phyloP scores from a whole-genome alignment of 2,329 filamentous ascomycete species.

The Diaporthe citrichinensis region DNA sequence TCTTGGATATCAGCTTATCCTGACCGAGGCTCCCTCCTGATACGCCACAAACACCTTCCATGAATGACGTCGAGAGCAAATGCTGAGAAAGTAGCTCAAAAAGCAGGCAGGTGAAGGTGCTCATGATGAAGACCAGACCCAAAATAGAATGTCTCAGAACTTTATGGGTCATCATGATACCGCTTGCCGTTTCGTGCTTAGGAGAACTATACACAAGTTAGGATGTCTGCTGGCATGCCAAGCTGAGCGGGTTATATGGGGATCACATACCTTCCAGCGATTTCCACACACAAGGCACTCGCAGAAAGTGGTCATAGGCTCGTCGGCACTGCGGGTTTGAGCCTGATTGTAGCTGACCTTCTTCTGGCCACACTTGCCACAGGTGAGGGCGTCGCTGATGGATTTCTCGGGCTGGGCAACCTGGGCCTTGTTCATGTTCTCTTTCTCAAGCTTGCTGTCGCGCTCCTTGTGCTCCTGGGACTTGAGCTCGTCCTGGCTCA shows the following conservation, averaged over 20 bases:
- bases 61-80: conserved; percentile 21
- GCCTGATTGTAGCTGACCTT: conserved; percentile 97
- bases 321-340: conserved; percentile 95
- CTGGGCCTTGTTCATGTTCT: conserved; percentile 98
- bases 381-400: conserved; percentile 89
- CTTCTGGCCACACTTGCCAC: conserved; percentile 92
- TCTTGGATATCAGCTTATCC: conserved; percentile 37
- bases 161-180: not conserved
- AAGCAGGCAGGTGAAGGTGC: conserved; percentile 1
- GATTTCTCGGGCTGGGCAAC: conserved; percentile 92
- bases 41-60: conserved; percentile 41
- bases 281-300: conserved; percentile 79
- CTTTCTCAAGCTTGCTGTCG: conserved; percentile 83
- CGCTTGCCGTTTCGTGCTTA: conserved; percentile 35
- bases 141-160: not conserved
- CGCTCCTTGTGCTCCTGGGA: conserved; percentile 83
- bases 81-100: conserved; percentile 7
- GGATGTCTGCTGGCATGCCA: conserved; percentile 33
- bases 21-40: conserved; percentile 31
- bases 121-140: not conserved
- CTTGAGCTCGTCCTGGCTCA: conserved; percentile 93
- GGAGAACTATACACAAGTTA: conserved; percentile 48
- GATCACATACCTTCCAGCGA: conserved; percentile 75
- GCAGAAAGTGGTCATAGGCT: conserved; percentile 87
- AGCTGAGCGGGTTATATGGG: conserved; percentile 45